Base-by-base conservation (phyloP, 306 rosid species). In the Prunus armeniaca region DNA sequence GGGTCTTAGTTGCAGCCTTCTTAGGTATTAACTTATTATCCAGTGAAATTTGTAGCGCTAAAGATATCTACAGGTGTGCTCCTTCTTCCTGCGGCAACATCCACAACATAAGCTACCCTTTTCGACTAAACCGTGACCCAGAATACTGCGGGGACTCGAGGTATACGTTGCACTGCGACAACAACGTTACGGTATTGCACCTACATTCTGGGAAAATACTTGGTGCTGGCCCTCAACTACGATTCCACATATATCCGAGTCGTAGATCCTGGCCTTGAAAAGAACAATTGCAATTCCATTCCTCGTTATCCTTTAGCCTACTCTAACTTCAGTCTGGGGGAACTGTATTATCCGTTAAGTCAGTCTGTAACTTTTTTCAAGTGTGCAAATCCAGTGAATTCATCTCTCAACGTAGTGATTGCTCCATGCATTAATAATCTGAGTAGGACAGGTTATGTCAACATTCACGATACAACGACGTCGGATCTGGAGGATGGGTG, bases 211-310 rank as follows among this genome's bases (percentile, higher is more conserved):
- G 74, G 65, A 22, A 81, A 12, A 34, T 86, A 24, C 70, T 1
- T 24, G 2, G 85, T 83, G 2, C 19, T 15, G 25, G 51, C 47
- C 10, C 27, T 74, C 57, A 61, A 45, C 67, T 74, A 74, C 27
- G 0, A 32, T 18, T 34, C 75, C 63, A 18, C 9, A 15, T 75
- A 79, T 10, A 85, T 85, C 65, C 73, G 83, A 9, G 15, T 85
- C 1, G 74, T 81, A n/a, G 88, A 78, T 49, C 43, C 79, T 1
- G 57, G 38, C 38, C 38, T 32, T 32, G 38, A 32, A 32, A 52
- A 52, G 10, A 18, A 3, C 18, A 49, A 77, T 41, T 65, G 30
- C 67, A 20, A 28, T 28, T 56, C 62, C 62, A 56, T 56, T 56
- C 62, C 62, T 20, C 10, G 25, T 20, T 56, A 56, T 56, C 27